Evolutionary conservation across 495 filamentous ascomycete species (phyloP), one percentile per base, ranked within the genome.

Genomic region (Podospora pseudopauciseta): DNA sequence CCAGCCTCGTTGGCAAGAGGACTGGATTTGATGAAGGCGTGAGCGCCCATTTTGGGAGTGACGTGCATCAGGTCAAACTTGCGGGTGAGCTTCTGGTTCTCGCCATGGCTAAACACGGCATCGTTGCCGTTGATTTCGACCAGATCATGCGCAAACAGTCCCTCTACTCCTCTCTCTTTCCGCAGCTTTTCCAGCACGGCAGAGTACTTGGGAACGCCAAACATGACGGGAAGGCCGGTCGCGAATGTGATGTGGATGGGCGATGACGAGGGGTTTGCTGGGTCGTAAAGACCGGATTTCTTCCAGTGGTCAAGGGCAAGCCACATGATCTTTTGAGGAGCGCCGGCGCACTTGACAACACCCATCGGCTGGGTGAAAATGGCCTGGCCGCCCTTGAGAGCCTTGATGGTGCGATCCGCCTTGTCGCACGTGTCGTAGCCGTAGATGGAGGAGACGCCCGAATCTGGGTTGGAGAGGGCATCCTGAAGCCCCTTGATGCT

Each of bases 291-390:
- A 28, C 88, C 89, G 6, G 82, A 82, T 28, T 78, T 75, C 76
- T 86, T 84, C 89, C 89, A 91, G 72, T 87, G 79, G 61, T 89
- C 87, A 64, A 89, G 78, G 0, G 89, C 88, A 32, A 91, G 84
- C 89, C 89, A 91, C 87, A 90, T 86, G 74, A 85, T 79, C 77
- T 91, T 91, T 71, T 91, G 89, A 7, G 89, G 89, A 0, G 88
- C 89, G 30, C 89, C 89, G 2, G 89, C 89, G 69, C 89, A 91
- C 75, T 91, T 91, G 72, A 91, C 81, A 23, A 85, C 77, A 56
- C 89, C 89, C 1, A 85, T 80, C 6, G 89, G 89, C 73, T 90
- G 87, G 7, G 88, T 90, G 82, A 91, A 91, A 67, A 90, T 83
- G 28, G 88, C 89, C n/a, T 74, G 77, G 4, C 89, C 88, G 64